phyloP scores from a whole-genome alignment of 83 land plant species.

The Picea abies region DNA sequence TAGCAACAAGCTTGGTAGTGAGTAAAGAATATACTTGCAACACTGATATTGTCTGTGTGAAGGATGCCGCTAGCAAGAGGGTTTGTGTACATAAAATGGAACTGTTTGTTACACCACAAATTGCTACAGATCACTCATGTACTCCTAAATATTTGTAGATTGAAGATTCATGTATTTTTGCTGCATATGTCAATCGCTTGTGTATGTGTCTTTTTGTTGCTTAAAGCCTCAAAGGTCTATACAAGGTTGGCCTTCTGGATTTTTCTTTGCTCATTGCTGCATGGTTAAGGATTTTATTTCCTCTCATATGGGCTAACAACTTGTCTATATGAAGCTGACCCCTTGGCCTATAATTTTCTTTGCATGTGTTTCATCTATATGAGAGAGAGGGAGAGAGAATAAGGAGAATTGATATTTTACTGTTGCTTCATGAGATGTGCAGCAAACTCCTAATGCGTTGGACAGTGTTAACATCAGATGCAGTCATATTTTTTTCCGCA shows the following conservation, averaged over 20 bases:
- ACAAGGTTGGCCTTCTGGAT: background rate
- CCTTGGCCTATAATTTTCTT: background rate
- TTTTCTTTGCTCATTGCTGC: background rate
- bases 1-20: background rate
- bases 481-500: slow-evolving; percentile 84
- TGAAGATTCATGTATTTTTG: background rate
- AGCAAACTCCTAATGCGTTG: slow-evolving; percentile 97
- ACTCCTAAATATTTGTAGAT: background rate
- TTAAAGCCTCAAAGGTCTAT: background rate
- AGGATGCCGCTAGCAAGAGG: background rate
- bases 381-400: slow-evolving; percentile 15
- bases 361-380: background rate
- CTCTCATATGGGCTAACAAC: background rate
- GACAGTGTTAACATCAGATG: slow-evolving; percentile 93
- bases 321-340: background rate
- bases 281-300: background rate
- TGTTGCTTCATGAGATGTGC: slow-evolving; percentile 30
- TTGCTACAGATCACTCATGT: background rate
- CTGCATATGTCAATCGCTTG: background rate
- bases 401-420: slow-evolving; percentile 11
- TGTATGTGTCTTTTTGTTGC: background rate
- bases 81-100: background rate
- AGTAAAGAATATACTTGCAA: background rate
- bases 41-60: background rate
- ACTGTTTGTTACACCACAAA: background rate